Evolutionary conservation across 2,329 filamentous ascomycete species (phyloP), one percentile per base, ranked within the genome.

Genomic region (Trichoderma sp.): DNA sequence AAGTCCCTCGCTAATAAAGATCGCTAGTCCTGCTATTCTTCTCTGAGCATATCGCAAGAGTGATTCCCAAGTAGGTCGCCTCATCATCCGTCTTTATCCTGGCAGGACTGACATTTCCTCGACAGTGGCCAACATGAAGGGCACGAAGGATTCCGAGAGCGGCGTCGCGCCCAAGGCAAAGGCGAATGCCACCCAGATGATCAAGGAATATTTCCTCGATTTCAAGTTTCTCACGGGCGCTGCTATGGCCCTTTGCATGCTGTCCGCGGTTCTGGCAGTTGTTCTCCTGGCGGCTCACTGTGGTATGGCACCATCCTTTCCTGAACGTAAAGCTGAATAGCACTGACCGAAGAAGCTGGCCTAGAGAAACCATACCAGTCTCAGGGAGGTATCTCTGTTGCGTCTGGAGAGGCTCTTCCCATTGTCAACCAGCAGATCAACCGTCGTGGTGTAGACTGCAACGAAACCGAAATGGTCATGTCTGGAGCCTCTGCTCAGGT

Each of bases 81-180:
- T 54, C 45, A 6, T 32, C 60, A 15, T n/a, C 1, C 6, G 32
- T 19, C 22, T 17, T 17, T 27, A 25, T 37, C 5, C 19, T 2
- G 7, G n/a, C 32, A 35, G 17, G 25, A 32, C 71, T 76, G 61
- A 76, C 56, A 54, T 10, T 34, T n/a, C 27, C 10, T 45, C 19
- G 9, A 25, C 27, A 77, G 75, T 76, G 73, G 69, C 74, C 53
- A 69, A 68, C 37, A 72, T 74, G 70, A 75, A 73, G 69, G 74
- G 65, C 42, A 71, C 73, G 70, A 75, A 73, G 68, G 75, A 76
- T 65, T 56, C 68, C 45, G 75, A 76, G 56, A 72, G 73, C 53
- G 73, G 69, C 53, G 66, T 22, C 6, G 35, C 71, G 35, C 48
- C 61, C 22, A 29, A 45, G 50, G 60, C 53, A 10, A 60, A 68